Base-by-base conservation (phyloP, 2,329 filamentous ascomycete species). In the Alternaria alternata region DNA sequence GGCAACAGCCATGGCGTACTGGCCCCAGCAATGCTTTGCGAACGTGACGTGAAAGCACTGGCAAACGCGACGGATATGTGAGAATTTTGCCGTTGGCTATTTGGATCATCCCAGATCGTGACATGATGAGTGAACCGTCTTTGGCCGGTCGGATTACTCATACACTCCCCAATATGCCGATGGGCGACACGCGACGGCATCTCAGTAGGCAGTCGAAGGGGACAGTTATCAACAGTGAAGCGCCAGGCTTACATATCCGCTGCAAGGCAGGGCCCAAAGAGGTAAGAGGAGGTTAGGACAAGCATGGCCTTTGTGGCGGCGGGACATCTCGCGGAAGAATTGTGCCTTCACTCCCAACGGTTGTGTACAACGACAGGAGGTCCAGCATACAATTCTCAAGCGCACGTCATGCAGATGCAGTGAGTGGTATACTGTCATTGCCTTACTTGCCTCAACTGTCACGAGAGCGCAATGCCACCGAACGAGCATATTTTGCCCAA, bases 11-110 rank as follows among this genome's bases (percentile, higher is more conserved):
- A 41, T 54, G 42, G 38, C 47, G 44, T 38, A 24, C 46, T 49
- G 46, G 11, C 56, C 56, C 28, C 20, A 34, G 38, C 34, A 26
- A 48, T 36, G 49, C 12, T 22, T 11, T 32, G 7, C 42, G 18
- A 38, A 43, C 55, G 39, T 54, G 55, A 54, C 42, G 39, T 44
- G 42, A 36, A 39, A 52, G 49, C 36, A 41, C 32, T 34, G 30
- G 48, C 41, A 54, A 48, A 51, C 44, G 18, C 36, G 47, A 52
- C 47, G 34, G 38, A 28, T 24, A 48, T 36, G 41, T 54, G 51
- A 44, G 46, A 59, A 39, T 66, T 65, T 53, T 59, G 48, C 64
- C 62, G 62, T 49, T 51, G 57, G 63, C 57, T 55, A 30, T 59
- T 54, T 52, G 39, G 34, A n/a, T 38, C 34, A 16, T 51, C 18